Evolutionary conservation across 805 yeast species (phyloP), one percentile per base, ranked within the genome.

Genomic region (Pichia nakasei): DNA sequence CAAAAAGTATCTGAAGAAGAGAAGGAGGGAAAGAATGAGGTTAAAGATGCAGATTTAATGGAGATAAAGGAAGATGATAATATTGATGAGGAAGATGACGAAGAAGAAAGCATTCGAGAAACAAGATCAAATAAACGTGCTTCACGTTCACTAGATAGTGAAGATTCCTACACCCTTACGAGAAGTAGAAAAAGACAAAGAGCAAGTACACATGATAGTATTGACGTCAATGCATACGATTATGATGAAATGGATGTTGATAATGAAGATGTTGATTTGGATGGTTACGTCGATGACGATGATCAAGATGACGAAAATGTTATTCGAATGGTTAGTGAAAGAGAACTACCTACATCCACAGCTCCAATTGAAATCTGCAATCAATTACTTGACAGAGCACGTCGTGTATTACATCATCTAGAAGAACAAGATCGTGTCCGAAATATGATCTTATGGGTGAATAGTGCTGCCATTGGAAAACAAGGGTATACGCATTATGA

Each of bases 401-500:
- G 39, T 20, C 19, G 57, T 46, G 32, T 29, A 4, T 29, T 9
- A 8, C 3, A 29, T 29, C 32, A 29, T 29, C 13, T 29, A 12
- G 17, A 29, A 12, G 15, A 12, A 12, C 32, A 29, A 15, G 17
- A 29, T 29, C 53, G 53, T 6, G 52, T 45, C 31, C 52, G 51
- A 26, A 47, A 52, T 39, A 41, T 45, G 42, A 18, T 27, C 19
- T 21, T 41, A 45, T 80, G 86, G 85, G 78, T 77, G 22, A 80
- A 80, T 52, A 69, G 77, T 9, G 61, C 68, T 17, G 84, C 85
- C 1, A 50, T 71, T 15, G 81, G 76, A 12, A 57, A 59, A 35
- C 60, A 68, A 15, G 84, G 78, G 5, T 67, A 69, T 47, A 61
- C 72, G 0, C 76, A 79, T 47, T 79, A 75, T 48, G 83, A 77